Evolutionary conservation across 2,329 filamentous ascomycete species (phyloP), one percentile per base, ranked within the genome.

Genomic region (Exophiala alcalophila): DNA sequence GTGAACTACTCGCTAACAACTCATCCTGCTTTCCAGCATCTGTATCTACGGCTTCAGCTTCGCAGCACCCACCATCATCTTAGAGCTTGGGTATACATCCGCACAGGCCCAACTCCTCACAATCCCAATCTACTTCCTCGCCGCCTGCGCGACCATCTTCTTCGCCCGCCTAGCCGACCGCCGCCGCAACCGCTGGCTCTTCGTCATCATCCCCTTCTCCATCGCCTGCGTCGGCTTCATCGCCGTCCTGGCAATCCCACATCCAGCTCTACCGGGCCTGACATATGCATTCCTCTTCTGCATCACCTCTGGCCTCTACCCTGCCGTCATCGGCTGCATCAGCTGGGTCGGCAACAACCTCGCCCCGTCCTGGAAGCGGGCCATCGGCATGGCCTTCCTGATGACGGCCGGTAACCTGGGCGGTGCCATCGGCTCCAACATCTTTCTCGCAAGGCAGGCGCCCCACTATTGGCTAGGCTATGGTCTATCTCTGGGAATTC

Each of bases 321-420:
- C 69, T 2, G 62, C 65, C 3, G 65, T 71, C 32, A 66, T 69
- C 0, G 61, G 63, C 48, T 63, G 67, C 37, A 54, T 68, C 24
- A 78, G 76, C 53, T 82, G 79, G 61, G 73, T 82, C 21, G 70
- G 72, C 1, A 76, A 74, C 43, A 80, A 81, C 43, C 71, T 80
- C 1, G 70, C 70, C 1, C 78, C 80, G 0, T 71, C 79, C 4
- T 67, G 66, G 37, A 72, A 72, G 49, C 70, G 80, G 7, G 74
- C 74, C 6, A 74, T 73, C 0, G 80, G 79, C 2, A 83, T 84
- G 74, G 81, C 78, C 0, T 64, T 83, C n/a, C 76, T 80, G 28
- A 81, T 84, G 32, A 75, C 75, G 0, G 54, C 80, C 10, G 80
- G 80, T 0, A 83, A 53, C 38, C 12, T 50, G 3, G 50, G 50